These are phyloP conservation scores for Metschnikowia reukaufii DNA, from an alignment of 805 yeast species.

Conservation along the genomic window DNA sequence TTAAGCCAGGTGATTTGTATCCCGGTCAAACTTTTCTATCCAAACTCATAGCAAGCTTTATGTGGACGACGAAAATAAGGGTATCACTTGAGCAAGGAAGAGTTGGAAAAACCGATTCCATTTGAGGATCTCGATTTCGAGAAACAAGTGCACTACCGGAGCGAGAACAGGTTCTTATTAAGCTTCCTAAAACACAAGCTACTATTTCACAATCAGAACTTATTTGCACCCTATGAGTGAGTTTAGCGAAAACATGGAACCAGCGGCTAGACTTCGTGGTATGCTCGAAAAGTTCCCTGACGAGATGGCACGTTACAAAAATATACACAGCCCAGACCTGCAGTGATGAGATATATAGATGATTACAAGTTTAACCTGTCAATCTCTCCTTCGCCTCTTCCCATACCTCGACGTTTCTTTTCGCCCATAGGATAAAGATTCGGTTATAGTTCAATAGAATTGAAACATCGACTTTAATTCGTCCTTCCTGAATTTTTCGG, in stretches of 20 bases:
- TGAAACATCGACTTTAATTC: conserved; percentile 52
- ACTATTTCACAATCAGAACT: conserved; percentile 54
- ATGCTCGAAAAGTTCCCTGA: conserved; percentile 66
- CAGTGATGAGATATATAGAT: conserved; percentile 41
- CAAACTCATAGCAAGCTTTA: conserved; percentile 34
- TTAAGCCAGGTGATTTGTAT: conserved; percentile 38
- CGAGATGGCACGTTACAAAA: conserved; percentile 60
- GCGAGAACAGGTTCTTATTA: conserved; percentile 57
- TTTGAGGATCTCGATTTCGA: conserved; percentile 37
- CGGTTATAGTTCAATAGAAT: conserved; percentile 55
- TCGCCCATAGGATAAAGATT: conserved; percentile 64
- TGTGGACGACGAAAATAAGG: conserved; percentile 43
- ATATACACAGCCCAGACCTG: conserved; percentile 69
- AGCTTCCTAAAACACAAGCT: conserved; percentile 49
- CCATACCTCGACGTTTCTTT: conserved; percentile 66
- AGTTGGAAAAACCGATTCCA: conserved; percentile 26
- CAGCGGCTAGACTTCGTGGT: conserved; percentile 52
- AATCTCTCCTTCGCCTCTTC: conserved; percentile 53
- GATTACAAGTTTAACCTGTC: conserved; percentile 13
- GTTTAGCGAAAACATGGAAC: conserved; percentile 45
- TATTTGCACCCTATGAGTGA: conserved; percentile 53
- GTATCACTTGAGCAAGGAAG: conserved; percentile 31
- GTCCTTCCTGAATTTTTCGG: conserved; percentile 48
- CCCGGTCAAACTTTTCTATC: conserved; percentile 41
- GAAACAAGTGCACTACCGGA: conserved; percentile 51